Evolutionary conservation across 2,329 filamentous ascomycete species (phyloP), one percentile per base, ranked within the genome.

Genomic region (Trichoderma semiorbis): DNA sequence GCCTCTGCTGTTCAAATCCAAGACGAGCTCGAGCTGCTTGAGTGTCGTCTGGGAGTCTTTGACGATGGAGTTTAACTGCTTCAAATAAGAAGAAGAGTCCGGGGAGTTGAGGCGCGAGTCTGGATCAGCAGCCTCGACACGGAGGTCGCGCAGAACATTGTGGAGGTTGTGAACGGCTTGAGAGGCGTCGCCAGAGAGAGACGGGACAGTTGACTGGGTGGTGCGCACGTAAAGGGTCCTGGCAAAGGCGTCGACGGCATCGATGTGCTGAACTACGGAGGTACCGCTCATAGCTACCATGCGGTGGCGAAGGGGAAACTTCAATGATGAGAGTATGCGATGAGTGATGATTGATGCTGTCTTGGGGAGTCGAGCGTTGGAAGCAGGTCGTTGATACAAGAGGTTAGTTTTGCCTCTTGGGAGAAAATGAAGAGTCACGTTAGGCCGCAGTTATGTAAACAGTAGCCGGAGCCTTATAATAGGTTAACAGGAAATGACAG

Each of bases 1-100:
- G 16, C 75, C 77, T 34, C 78, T 77, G 63, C 78, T 80, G 77
- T 86, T 84, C 75, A 83, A 85, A 72, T 85, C 83, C 5, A 91
- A 79, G 6, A 89, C 79, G 1, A 80, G 83, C 70, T 87, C 85
- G 53, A 90, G 85, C 77, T 89, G 84, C 74, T 84, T 83, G 14
- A 91, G 83, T 1, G 85, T 83, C 74, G 84, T 85, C 72, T 88
- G 85, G 76, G 86, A 87, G 76, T 89, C 86, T 74, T 87, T 83
- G 67, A 90, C 79, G 32, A 90, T 84, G 1, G 84, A 83, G 0
- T 78, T 80, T 16, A 91, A 81, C 75, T 88, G 85, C 43, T 84
- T 82, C 10, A 80, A 78, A 75, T 87, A 88, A 62, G 85, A 78
- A 39, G 82, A 79, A 26, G 80, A 80, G 55, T 80, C 76, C 1